A percentile compares a stretch with the other conserved stretches of the same genome.
Conservation (phyloP, 2,329 filamentous ascomycete genomes). For the Colletotrichum sp. region DNA sequence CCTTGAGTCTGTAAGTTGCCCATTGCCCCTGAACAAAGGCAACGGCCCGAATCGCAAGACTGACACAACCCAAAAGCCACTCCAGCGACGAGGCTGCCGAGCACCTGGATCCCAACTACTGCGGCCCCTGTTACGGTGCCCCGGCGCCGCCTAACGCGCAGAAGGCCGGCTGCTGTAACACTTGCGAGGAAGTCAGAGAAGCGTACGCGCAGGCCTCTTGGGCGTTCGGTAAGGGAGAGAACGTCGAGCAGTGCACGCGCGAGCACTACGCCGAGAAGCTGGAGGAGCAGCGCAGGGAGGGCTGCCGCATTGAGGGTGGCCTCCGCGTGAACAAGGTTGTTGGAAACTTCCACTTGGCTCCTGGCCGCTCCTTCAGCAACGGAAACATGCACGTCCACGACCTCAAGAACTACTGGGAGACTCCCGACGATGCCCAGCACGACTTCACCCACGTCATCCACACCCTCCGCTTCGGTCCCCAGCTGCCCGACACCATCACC, state of each 20-base stretch:
- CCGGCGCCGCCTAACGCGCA: slow-evolving; percentile 70
- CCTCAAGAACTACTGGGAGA: slow-evolving; percentile 91
- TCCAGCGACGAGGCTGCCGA: slow-evolving; percentile 68
- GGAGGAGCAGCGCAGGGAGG: slow-evolving; percentile 86
- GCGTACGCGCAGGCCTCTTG: slow-evolving; percentile 89
- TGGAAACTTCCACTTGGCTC: slow-evolving; percentile 98
- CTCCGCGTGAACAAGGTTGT: slow-evolving; percentile 98
- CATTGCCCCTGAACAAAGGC: slow-evolving; percentile 32
- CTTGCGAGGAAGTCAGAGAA: slow-evolving; percentile 94
- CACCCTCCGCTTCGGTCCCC: slow-evolving; percentile 88
- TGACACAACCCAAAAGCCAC: slow-evolving; percentile 54
- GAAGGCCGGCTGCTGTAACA: slow-evolving; percentile 95
- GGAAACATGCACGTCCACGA: slow-evolving; percentile 98
- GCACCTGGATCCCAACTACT: slow-evolving; percentile 92
- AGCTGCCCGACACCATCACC: slow-evolving; percentile 76
- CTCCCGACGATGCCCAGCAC: slow-evolving; percentile 71
- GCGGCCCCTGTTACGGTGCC: slow-evolving; percentile 91
- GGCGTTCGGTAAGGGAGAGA: slow-evolving; percentile 92
- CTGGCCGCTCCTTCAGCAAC: slow-evolving; percentile 93
- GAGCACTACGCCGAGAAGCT: slow-evolving; percentile 93
- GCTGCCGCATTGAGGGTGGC: slow-evolving; percentile 90
- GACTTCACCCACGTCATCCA: slow-evolving; percentile 92
- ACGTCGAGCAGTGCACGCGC: slow-evolving; percentile 92
- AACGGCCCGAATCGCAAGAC: not conserved
- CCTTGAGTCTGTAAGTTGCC: slow-evolving; percentile 67